Base-by-base conservation (phyloP, 2,329 filamentous ascomycete species). In the Fusarium pseudonygamai region DNA sequence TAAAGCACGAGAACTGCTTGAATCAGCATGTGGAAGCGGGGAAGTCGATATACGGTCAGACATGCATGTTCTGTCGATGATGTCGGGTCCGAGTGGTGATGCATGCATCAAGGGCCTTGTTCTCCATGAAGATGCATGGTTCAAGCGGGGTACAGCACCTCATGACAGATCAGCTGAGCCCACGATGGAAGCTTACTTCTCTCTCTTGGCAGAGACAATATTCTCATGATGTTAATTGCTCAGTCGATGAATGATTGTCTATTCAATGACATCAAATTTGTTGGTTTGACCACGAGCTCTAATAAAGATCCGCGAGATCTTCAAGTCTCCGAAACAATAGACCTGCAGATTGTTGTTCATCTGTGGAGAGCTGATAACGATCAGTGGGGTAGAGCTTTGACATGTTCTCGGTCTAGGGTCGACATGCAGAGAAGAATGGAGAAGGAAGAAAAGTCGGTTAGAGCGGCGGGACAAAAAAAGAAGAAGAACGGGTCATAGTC, bases 101-200 rank as follows among this genome's bases (percentile, higher is more conserved):
- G 50, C 34, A 69, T 69, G 67, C 67, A 64, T 43, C 53, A 58
- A 57, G 37, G 56, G 18, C 62, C 64, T 32, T 59, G 13, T 42
- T 40, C 47, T 37, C 30, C 52, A 45, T 67, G 10, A 37, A 24
- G 42, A 60, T 60, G 66, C 67, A 57, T 50, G 28, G 26, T 18
- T 61, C 40, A 40, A 49, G 68, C 68, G 68, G 68, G 68, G 67
- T 71, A 70, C 34, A 58, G 24, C 57, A 67, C 64, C 63, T 68
- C 56, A 55, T 69, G 60, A 61, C 45, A 30, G 61, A 71, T 71
- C 68, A 71, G 67, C 68, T 71, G 68, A 71, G 56, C 45, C 13
- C 36, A 24, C 37, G 10, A 26, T 12, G 42, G 49, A 28, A 36
- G 57, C 26, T 52, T 52, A 52, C 39, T 46, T 34, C 32, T 26